Percentiles rank a stretch among this genome's conserved stretches.
These are phyloP conservation scores for Leccinum griseonigrum DNA, from an alignment of 1,284 basidiomycete genomes.

Conservation along the genomic window DNA sequence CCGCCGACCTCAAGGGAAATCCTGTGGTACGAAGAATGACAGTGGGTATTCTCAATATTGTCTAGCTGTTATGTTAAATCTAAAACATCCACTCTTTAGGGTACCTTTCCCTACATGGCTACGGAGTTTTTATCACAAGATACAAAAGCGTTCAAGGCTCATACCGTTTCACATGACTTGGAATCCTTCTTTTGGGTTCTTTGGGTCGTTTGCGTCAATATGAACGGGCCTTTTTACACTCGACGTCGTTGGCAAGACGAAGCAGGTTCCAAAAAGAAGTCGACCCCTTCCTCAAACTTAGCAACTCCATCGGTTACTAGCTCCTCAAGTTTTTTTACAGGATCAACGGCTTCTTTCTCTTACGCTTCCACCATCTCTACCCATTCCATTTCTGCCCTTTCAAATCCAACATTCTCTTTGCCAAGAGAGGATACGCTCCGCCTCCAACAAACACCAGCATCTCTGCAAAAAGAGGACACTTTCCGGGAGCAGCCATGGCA, in stretches of 20 bases:
- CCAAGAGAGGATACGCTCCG: no score
- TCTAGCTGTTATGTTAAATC: no score
- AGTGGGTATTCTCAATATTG: not conserved
- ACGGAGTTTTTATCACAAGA: not conserved
- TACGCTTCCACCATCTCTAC: no score
- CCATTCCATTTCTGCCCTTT: no score
- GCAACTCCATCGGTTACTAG: not conserved
- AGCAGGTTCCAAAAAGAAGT: not conserved
- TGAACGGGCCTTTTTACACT: not conserved
- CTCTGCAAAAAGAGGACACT: not conserved
- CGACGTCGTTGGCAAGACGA: not conserved
- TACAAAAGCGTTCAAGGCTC: not conserved
- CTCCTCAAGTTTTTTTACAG: not conserved
- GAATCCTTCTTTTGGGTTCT: not conserved
- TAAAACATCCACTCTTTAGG: not conserved
- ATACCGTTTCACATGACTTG: not conserved
- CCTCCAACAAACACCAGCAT: no score
- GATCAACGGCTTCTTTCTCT: no score
- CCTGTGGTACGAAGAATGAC: not conserved
- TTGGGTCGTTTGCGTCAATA: not conserved
- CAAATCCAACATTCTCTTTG: no score
- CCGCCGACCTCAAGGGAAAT: not conserved
- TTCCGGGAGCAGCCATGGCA: not conserved
- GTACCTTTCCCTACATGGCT: not conserved
- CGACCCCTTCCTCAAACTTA: no score